These are phyloP conservation scores for Asclepias syriaca DNA, from an alignment of 257 asterid species.

Conservation along the genomic window DNA sequence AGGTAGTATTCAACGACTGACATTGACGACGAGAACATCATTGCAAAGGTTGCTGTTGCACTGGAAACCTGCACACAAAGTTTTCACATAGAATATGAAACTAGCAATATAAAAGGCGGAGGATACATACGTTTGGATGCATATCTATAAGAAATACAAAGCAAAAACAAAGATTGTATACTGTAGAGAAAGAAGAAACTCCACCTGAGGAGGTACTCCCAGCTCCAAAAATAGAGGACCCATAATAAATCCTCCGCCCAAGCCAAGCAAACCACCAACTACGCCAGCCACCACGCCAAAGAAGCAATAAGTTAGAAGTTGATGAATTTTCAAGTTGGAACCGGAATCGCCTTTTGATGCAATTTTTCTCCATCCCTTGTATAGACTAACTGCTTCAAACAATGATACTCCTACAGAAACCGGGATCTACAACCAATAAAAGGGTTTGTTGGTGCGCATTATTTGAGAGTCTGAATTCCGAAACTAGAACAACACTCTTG, in stretches of 20 bases:
- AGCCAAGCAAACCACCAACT: conserved; percentile 95
- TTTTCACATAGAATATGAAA: not conserved
- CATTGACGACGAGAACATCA: conserved; percentile 99
- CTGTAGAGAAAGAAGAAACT: not conserved
- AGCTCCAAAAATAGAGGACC: conserved; percentile 52
- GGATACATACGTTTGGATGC: not conserved
- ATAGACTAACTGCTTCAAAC: conserved; percentile 59
- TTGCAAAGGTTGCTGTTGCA: conserved; percentile 96
- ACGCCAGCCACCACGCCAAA: conserved; percentile 80
- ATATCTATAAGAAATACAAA: not conserved
- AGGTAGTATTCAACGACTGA: conserved; percentile 95
- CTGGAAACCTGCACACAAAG: conserved; percentile 69
- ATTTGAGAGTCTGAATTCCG: not conserved
- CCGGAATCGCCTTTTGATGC: conserved; percentile 72
- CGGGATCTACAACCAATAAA: conserved; percentile 53
- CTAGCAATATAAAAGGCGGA: not conserved
- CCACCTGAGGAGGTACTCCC: conserved; percentile 68
- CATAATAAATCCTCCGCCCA: conserved; percentile 90
- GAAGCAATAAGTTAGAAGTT: conserved; percentile 59
- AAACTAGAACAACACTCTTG: not conserved
- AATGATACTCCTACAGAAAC: conserved; percentile 68
- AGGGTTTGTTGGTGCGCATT: not conserved
- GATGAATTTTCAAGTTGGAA: conserved; percentile 54
- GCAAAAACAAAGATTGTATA: not conserved
- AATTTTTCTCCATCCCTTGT: conserved; percentile 83